Conservation (phyloP, 2,329 filamentous ascomycete species). For the Penicillium psychrosexuale region DNA sequence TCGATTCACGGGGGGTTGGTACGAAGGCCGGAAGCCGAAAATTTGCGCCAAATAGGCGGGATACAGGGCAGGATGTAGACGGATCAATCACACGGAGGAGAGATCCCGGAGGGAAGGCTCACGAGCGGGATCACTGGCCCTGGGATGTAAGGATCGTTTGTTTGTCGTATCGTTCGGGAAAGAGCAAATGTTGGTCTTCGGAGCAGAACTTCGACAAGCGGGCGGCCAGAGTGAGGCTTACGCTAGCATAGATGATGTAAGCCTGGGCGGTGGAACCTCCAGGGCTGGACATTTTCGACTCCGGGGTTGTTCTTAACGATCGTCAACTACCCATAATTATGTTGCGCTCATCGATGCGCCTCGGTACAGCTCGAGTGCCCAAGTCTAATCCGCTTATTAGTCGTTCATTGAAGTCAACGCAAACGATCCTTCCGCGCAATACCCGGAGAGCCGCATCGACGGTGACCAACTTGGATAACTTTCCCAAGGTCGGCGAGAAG, state of each 20-base stretch:
- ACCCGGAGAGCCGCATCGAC: conserved; percentile 48
- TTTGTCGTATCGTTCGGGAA: conserved; percentile 2
- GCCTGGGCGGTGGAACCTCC: not conserved
- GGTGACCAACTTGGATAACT: conserved; percentile 71
- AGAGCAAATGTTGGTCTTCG: conserved; percentile 7
- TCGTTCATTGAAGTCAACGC: conserved; percentile 18
- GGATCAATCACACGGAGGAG: conserved; percentile 16
- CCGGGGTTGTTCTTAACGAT: not conserved
- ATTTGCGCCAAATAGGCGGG: conserved; percentile 18
- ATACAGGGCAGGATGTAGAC: conserved; percentile 10
- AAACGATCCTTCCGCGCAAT: conserved; percentile 15
- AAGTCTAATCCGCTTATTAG: conserved; percentile 17
- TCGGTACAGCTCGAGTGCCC: conserved; percentile 26
- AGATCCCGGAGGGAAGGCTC: conserved; percentile 22
- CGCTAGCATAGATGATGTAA: conserved; percentile 9
- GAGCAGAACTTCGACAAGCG: conserved; percentile 12
- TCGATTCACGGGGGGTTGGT: not conserved
- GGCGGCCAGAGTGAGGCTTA: conserved; percentile 6
- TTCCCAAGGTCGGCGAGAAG: conserved; percentile 76
- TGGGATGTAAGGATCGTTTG: conserved; percentile 13
- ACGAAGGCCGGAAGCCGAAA: conserved; percentile 15
- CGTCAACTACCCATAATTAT: conserved; percentile 21
- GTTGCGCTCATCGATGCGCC: conserved; percentile 33
- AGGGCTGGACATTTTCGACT: conserved; percentile 9
- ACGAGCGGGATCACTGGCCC: conserved; percentile 18